Evolutionary conservation across 2,329 filamentous ascomycete genomes (phyloP).

Genomic region (Microdochium paspali): DNA sequence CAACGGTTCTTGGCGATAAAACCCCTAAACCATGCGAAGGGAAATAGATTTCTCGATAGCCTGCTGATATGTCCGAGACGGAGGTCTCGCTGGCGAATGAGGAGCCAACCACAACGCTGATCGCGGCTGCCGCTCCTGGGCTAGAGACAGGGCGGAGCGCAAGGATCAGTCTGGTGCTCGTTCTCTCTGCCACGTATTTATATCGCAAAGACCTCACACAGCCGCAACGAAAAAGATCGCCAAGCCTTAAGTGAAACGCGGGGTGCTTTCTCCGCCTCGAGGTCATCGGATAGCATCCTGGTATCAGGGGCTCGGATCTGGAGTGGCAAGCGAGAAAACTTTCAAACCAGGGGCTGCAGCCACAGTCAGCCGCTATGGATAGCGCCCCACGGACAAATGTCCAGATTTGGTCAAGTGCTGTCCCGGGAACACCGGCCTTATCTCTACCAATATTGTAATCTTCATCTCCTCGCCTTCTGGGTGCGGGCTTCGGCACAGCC

Average conservation of each 20-base stretch:
- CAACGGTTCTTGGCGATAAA: background rate
- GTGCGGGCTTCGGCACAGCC: too few species aligned
- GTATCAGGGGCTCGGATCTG: background rate
- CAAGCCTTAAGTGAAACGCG: background rate
- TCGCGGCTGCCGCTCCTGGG: background rate
- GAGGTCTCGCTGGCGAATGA: background rate
- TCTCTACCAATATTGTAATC: too few species aligned
- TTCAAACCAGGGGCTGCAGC: background rate
- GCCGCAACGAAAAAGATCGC: background rate
- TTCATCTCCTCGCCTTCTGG: too few species aligned
- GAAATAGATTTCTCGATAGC: background rate
- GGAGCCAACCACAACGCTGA: background rate
- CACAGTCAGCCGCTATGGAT: background rate
- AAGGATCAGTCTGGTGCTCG: too few species aligned
- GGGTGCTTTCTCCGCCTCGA: background rate
- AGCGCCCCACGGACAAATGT: background rate
- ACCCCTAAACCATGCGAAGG: background rate
- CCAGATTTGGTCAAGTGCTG: background rate
- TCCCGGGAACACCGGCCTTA: too few species aligned
- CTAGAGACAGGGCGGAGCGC: too few species aligned
- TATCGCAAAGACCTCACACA: too few species aligned
- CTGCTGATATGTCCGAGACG: background rate
- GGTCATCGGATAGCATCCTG: background rate
- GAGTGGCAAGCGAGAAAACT: background rate
- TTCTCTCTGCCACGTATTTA: too few species aligned